Conservation (phyloP, 495 filamentous ascomycete species). For the Pyrenula massariospora region DNA sequence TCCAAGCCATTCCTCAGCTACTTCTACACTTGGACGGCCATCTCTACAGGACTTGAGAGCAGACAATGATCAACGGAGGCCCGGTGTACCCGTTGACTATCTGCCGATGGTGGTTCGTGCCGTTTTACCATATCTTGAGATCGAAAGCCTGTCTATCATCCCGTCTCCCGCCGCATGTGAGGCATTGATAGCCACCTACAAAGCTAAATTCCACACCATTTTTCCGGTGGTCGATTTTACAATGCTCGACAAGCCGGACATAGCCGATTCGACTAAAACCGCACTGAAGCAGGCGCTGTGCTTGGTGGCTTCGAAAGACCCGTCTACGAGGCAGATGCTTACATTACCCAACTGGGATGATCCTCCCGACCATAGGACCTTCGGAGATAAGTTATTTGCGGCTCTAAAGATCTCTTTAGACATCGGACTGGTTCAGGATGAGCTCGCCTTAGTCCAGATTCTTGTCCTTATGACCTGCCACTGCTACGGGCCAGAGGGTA, state of each 20-base stretch:
- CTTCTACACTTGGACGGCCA: neutral
- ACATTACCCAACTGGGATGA: neutral
- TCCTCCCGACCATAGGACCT: conserved; percentile 7
- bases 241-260: neutral
- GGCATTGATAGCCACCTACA: neutral
- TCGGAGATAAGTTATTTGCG: conserved; percentile 15
- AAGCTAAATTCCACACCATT: neutral
- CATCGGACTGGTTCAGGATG: conserved; percentile 16
- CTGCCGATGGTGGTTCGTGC: neutral
- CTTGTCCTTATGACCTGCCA: conserved; percentile 18
- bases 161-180: neutral
- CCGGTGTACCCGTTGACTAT: neutral
- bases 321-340: neutral
- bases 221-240: neutral
- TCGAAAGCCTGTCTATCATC: neutral
- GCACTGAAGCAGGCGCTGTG: neutral
- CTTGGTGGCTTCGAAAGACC: neutral
- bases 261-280: neutral
- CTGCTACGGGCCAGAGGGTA: conserved; percentile 14
- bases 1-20: neutral
- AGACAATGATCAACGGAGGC: neutral
- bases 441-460: conserved; percentile 15
- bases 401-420: conserved; percentile 16
- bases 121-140: conserved; percentile 1
- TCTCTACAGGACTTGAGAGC: neutral